phyloP scores from a whole-genome alignment of 208 protist genomes.

The Crithidia bombi region DNA sequence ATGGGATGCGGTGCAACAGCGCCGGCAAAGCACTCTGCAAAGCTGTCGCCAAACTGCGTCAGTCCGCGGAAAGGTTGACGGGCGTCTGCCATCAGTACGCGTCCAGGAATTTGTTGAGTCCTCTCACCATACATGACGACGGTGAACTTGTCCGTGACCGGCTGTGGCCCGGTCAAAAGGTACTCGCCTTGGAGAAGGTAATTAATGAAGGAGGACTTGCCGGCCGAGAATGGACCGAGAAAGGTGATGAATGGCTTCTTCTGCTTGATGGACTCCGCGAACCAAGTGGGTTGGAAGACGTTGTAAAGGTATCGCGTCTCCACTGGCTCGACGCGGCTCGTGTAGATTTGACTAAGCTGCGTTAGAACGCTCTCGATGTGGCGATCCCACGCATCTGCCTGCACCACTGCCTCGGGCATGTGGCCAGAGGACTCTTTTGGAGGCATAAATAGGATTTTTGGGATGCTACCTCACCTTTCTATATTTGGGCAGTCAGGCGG shows the following conservation, averaged over 20 bases:
- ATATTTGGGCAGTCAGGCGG: too few relatives aligned
- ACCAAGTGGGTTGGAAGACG: conserved; percentile 63
- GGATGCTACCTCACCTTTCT: too few relatives aligned
- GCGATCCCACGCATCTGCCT: conserved; percentile 65
- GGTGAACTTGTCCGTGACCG: conserved; percentile 95
- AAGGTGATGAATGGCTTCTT: conserved; percentile 85
- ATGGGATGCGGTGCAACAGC: conserved; percentile 80
- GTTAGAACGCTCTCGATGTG: conserved; percentile 62
- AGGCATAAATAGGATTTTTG: not conserved
- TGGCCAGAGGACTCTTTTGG: not conserved
- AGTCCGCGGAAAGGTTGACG: conserved; percentile 92
- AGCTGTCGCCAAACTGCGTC: conserved; percentile 83
- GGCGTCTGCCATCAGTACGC: conserved; percentile 83
- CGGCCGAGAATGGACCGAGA: conserved; percentile 87
- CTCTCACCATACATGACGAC: conserved; percentile 93
- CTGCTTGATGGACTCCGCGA: conserved; percentile 75
- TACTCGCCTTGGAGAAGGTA: conserved; percentile 88
- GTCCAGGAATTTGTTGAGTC: conserved; percentile 83
- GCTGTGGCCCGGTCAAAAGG: conserved; percentile 93
- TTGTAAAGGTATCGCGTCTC: conserved; percentile 76
- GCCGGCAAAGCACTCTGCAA: conserved; percentile 90
- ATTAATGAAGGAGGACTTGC: conserved; percentile 96
- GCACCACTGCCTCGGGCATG: conserved; percentile 8
- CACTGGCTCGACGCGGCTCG: conserved; percentile 62
- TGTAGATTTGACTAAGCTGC: conserved; percentile 62